Base-by-base conservation (phyloP, 805 yeast species). In the Zygosaccharomyces pseudorouxii region DNA sequence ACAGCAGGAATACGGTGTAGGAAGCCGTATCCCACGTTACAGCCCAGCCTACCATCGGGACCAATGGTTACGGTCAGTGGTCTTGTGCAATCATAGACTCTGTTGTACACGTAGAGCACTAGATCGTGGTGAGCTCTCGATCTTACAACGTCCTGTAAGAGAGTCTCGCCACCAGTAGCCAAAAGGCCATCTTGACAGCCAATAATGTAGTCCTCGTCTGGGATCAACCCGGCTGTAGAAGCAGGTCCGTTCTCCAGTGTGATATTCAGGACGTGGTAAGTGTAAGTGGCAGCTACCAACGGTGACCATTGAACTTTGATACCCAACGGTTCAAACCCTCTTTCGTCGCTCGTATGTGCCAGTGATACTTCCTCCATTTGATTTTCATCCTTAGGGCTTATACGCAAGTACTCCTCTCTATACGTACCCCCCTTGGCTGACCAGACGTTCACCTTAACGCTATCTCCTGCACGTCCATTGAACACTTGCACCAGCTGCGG, bases 1-100 rank as follows among this genome's bases (percentile, higher is more conserved):
- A 33, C 37, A 14, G 81, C 79, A 1, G 98, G 97, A n/a, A 87
- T 68, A 51, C 93, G 72, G 63, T 92, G 98, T 44, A 92, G 71
- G 45, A 86, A 74, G 0, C 99, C 99, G 59, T 89, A 90, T 0
- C 97, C 98, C 16, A 92, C 95, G 55, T 90, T 95, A 69, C 97
- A 89, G 2, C 99, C 99, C 31, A 92, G 69, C 31, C 89, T 72
- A 1, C 96, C 96, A 54, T 72, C 77, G 12, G 90, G 89, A n/a
- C 89, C 88, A 2, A 88, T 85, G 46, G 78, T 72, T n/a, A 90
- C 87, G 0, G 86, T 81, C 3, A 92, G 90, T 0, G 96, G 96
- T 57, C 99, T 77, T 35, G 89, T 82, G 11, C 85, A 76, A 62
- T 92, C 93, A 59, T 81, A 84, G 59, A 86, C 95, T 57, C 85